phyloP scores from a whole-genome alignment of 768 basidiomycete genomes.

The Suillus subluteus region DNA sequence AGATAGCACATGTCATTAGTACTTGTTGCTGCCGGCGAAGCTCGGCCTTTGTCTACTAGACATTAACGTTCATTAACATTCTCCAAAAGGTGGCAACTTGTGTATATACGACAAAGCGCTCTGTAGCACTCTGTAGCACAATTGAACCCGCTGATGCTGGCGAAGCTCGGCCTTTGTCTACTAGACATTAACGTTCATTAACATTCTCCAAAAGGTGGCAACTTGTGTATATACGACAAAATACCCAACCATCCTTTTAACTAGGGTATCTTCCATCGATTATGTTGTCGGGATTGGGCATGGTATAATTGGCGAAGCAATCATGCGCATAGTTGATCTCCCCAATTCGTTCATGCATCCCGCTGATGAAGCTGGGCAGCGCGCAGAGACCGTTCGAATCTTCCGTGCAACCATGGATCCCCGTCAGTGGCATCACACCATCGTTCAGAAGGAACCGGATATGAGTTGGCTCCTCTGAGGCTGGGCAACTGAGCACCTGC shows the following conservation, averaged over 20 bases:
- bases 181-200: too few relatives aligned
- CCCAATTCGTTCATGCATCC: constrained; percentile 40
- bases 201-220: too few relatives aligned
- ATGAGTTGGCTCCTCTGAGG: constrained; percentile 28
- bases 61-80: too few relatives aligned
- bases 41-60: too few relatives aligned
- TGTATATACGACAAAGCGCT: too few relatives aligned
- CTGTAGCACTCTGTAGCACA: too few relatives aligned
- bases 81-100: too few relatives aligned
- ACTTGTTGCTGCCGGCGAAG: too few relatives aligned
- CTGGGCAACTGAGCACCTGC: constrained; percentile 47
- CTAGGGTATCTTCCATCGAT: constrained; percentile 38
- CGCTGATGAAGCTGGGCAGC: constrained; percentile 41
- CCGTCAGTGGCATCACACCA: constrained; percentile 48
- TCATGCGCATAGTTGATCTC: constrained; percentile 46
- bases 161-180: too few relatives aligned
- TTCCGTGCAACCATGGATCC: constrained; percentile 43
- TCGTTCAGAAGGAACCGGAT: constrained; percentile 55
- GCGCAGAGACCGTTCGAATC: constrained; percentile 47
- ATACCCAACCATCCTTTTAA: not conserved
- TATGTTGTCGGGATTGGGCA: constrained; percentile 44
- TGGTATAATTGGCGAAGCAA: constrained; percentile 50
- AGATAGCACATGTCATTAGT: too few relatives aligned
- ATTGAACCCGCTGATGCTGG: too few relatives aligned
- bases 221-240: too few relatives aligned